Conservation (phyloP, 2,329 filamentous ascomycete genomes). For the Paraphoma chrysanthemicola region DNA sequence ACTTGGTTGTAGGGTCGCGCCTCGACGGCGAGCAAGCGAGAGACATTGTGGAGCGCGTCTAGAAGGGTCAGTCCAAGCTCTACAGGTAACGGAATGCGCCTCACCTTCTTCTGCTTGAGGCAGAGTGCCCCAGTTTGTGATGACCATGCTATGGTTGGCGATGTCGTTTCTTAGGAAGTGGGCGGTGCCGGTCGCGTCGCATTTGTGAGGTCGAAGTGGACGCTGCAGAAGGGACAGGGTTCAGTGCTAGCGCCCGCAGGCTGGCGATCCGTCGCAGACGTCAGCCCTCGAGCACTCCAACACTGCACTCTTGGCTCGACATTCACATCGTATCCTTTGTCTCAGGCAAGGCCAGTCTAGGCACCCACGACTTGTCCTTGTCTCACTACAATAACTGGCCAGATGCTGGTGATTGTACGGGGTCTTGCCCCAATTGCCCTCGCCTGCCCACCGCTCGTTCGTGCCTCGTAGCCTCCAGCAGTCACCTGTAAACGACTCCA, state of each 20-base stretch:
- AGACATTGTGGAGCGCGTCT: slow-evolving; percentile 82
- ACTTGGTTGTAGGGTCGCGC: slow-evolving; percentile 91
- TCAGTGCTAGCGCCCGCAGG: slow-evolving; percentile 2
- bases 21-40: slow-evolving; percentile 86
- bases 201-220: slow-evolving; percentile 10
- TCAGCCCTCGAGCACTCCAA: slow-evolving; percentile 12
- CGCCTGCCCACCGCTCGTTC: slow-evolving; percentile 6
- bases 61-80: slow-evolving; percentile 17
- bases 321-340: neutral
- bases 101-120: slow-evolving; percentile 73
- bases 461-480: slow-evolving; percentile 8
- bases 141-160: slow-evolving; percentile 51
- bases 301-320: neutral
- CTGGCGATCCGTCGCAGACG: slow-evolving; percentile 10
- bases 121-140: slow-evolving; percentile 66
- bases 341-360: neutral
- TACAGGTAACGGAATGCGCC: neutral
- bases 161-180: neutral
- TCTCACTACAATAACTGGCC: neutral
- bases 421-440: slow-evolving; percentile 3
- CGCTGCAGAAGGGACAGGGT: slow-evolving; percentile 1
- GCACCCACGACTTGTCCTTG: neutral
- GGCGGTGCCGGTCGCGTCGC: neutral
- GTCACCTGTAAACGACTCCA: slow-evolving; percentile 2
- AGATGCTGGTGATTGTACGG: neutral